These are phyloP conservation scores for Fusarium succisae DNA, from an alignment of 2,329 filamentous ascomycete genomes.

Conservation along the genomic window DNA sequence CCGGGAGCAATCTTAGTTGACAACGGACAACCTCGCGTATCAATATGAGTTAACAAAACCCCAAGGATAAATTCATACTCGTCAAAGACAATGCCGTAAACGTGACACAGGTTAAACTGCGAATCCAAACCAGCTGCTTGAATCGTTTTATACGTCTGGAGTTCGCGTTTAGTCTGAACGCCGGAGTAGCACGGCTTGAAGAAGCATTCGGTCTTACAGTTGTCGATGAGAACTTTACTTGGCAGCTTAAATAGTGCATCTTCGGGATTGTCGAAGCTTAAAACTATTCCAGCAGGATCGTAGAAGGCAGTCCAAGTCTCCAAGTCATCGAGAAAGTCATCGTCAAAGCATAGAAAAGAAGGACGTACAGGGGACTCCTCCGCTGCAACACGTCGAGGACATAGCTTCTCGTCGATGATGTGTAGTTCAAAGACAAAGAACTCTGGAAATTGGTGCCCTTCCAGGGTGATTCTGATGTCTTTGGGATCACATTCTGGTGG, in stretches of 20 bases:
- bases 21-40: neutral
- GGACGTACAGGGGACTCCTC: slow-evolving; percentile 6
- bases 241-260: slow-evolving; percentile 37
- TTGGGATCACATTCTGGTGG: neutral
- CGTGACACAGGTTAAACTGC: slow-evolving; percentile 18
- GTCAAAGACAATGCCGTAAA: slow-evolving; percentile 34
- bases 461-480: neutral
- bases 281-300: slow-evolving; percentile 25
- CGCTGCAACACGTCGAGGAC: slow-evolving; percentile 6
- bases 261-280: slow-evolving; percentile 24
- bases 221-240: slow-evolving; percentile 29
- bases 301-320: slow-evolving; percentile 38
- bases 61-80: slow-evolving; percentile 20
- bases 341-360: slow-evolving; percentile 22
- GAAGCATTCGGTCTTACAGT: slow-evolving; percentile 29
- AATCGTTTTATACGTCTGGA: slow-evolving; percentile 25
- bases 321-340: slow-evolving; percentile 32
- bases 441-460: neutral
- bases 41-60: slow-evolving; percentile 22
- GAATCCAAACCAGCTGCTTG: slow-evolving; percentile 9
- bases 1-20: neutral
- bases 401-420: slow-evolving; percentile 24
- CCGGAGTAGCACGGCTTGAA: slow-evolving; percentile 32
- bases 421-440: slow-evolving; percentile 32
- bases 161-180: slow-evolving; percentile 20